phyloP scores from a whole-genome alignment of 2,329 filamentous ascomycete genomes.

The Neopestalotiopsis clavispora region DNA sequence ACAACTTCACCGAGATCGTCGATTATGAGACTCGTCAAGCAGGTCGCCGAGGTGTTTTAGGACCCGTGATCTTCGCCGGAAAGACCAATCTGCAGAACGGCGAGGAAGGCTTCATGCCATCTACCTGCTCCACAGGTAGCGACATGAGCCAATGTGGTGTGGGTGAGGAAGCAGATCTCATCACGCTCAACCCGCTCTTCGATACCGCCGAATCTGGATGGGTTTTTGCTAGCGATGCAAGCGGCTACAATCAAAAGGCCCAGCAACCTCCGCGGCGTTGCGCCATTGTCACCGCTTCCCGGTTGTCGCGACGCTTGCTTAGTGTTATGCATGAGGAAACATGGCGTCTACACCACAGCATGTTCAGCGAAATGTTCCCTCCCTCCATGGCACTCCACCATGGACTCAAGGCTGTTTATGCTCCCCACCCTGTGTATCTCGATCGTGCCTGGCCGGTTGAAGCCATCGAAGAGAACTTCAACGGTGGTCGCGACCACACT shows the following conservation, averaged over 20 bases:
- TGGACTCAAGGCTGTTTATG: slow-evolving; percentile 78
- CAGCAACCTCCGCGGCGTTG: slow-evolving; percentile 69
- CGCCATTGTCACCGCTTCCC: slow-evolving; percentile 73
- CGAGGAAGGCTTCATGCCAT: slow-evolving; percentile 59
- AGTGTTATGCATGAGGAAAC: slow-evolving; percentile 78
- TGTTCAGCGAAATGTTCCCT: slow-evolving; percentile 84
- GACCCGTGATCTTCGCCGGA: slow-evolving; percentile 62
- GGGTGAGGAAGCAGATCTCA: slow-evolving; percentile 74
- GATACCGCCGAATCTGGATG: slow-evolving; percentile 73
- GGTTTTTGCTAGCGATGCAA: slow-evolving; percentile 73
- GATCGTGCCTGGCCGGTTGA: slow-evolving; percentile 75
- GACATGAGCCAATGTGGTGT: slow-evolving; percentile 65
- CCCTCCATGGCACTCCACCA: slow-evolving; percentile 73
- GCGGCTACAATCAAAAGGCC: slow-evolving; percentile 63
- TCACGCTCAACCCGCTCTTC: slow-evolving; percentile 79
- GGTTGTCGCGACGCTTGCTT: slow-evolving; percentile 69
- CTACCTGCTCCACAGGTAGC: slow-evolving; percentile 57
- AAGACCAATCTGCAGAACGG: slow-evolving; percentile 54
- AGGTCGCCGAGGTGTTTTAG: slow-evolving; percentile 67
- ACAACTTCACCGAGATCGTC: slow-evolving; percentile 72
- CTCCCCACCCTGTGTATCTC: slow-evolving; percentile 80
- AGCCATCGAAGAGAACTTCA: slow-evolving; percentile 78
- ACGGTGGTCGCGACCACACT: slow-evolving; percentile 72
- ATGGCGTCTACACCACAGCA: slow-evolving; percentile 68
- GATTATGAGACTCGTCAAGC: slow-evolving; percentile 61